A percentile compares a stretch with the other conserved stretches of the same genome.
phyloP scores from a whole-genome alignment of 305 asterid genomes.

The Coffea humblotiana region DNA sequence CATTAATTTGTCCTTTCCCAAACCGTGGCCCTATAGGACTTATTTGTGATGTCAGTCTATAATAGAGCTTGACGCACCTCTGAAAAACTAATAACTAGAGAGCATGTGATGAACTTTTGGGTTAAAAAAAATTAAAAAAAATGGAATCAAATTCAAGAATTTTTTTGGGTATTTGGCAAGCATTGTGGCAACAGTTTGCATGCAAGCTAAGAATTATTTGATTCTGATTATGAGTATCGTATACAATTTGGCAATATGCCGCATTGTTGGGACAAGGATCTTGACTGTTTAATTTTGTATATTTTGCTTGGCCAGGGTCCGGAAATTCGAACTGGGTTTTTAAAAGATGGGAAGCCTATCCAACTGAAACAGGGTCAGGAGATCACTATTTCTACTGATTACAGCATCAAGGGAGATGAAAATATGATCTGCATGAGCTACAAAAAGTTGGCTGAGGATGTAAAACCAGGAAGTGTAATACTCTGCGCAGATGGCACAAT shows the following conservation, averaged over 20 bases:
- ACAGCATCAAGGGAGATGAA: conserved; percentile 53
- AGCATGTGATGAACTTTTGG: too few species aligned
- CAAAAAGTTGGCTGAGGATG: conserved; percentile 59
- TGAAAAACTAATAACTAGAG: too few species aligned
- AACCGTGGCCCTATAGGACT: neutral
- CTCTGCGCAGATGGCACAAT: conserved; percentile 68
- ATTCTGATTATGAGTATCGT: too few species aligned
- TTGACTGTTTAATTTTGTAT: too few species aligned
- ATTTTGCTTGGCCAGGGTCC: conserved; percentile 43
- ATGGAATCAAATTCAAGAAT: too few species aligned
- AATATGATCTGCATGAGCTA: conserved; percentile 64
- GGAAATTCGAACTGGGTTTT: conserved; percentile 61
- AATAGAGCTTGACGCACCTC: too few species aligned
- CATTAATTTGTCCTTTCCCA: neutral
- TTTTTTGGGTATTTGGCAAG: too few species aligned
- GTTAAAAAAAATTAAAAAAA: too few species aligned
- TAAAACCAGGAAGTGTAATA: conserved; percentile 49
- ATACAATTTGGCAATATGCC: too few species aligned
- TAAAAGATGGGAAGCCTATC: conserved; percentile 57
- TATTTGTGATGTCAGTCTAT: neutral
- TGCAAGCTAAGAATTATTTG: too few species aligned
- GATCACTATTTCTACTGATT: conserved; percentile 55
- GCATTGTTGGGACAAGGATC: too few species aligned
- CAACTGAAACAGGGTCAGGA: conserved; percentile 55
- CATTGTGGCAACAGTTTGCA: too few species aligned